Percentiles rank a stretch among this genome's conserved stretches.
Conservation (phyloP, 1,139 yeast genomes). For the Nadsonia starkeyi-henricii region DNA sequence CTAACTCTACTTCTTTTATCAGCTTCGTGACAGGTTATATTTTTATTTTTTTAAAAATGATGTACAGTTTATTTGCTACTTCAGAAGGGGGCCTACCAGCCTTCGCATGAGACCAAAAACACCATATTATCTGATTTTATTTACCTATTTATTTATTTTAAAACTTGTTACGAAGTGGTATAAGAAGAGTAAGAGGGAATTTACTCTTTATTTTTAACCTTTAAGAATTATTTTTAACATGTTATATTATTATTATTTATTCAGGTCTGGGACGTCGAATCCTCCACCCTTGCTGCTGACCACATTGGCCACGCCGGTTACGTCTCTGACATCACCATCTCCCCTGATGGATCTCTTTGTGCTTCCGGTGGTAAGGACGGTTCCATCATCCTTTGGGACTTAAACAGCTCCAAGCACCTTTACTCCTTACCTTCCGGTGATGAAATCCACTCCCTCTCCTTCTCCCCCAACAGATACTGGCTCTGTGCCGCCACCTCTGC, state of each 20-base stretch:
- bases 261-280: constrained; percentile 90
- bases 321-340: constrained; percentile 93
- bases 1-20: constrained; percentile 7
- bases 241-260: constrained; percentile 8
- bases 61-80: constrained; percentile 85
- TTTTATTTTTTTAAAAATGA: constrained; percentile 10
- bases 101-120: constrained; percentile 87
- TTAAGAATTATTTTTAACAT: not conserved
- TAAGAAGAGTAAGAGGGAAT: not conserved
- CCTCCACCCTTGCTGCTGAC: constrained; percentile 85
- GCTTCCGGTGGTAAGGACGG: constrained; percentile 99
- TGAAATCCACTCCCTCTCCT: constrained; percentile 96
- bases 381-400: constrained; percentile 97
- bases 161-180: not conserved
- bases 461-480: constrained; percentile 99
- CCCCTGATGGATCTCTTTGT: constrained; percentile 99
- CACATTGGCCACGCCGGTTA: constrained; percentile 99
- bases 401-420: constrained; percentile 74
- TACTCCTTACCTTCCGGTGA: constrained; percentile 94
- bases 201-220: not conserved
- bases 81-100: constrained; percentile 55
- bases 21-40: constrained; percentile 9
- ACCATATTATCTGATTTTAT: constrained; percentile 86
- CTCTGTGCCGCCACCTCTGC: constrained; percentile 98
- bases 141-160: constrained; percentile 4